These are phyloP conservation scores for Kondoa malvinella DNA, from an alignment of 768 basidiomycete species.

Conservation along the genomic window DNA sequence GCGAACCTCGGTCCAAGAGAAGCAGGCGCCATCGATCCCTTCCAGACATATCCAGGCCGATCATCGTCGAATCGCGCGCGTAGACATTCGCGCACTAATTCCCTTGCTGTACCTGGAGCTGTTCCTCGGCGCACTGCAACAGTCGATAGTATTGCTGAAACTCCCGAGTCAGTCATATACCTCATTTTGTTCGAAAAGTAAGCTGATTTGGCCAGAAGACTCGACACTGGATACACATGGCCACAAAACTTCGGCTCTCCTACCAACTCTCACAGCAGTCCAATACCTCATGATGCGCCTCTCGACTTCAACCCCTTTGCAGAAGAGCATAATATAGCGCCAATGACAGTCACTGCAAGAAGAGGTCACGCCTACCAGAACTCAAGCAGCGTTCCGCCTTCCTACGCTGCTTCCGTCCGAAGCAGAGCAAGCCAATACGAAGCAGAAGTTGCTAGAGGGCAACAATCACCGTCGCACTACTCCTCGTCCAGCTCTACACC, in stretches of 20 bases:
- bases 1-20: neutral
- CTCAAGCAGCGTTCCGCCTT: neutral
- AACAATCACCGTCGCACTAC: neutral
- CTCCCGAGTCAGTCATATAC: too few relatives aligned
- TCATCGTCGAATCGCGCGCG: too few relatives aligned
- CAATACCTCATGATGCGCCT: neutral
- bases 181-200: too few relatives aligned
- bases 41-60: too few relatives aligned
- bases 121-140: too few relatives aligned
- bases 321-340: neutral
- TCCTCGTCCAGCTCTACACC: neutral
- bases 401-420: constrained; percentile 1
- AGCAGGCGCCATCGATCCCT: too few relatives aligned
- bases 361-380: neutral
- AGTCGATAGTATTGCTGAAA: too few relatives aligned
- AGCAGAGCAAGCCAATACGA: constrained; percentile 1
- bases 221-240: neutral
- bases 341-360: neutral
- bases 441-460: too few relatives aligned
- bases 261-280: too few relatives aligned
- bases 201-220: too few relatives aligned
- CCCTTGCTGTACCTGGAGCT: too few relatives aligned
- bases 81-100: too few relatives aligned
- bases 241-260: neutral
- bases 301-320: neutral